A percentile compares a stretch with the other conserved stretches of the same genome.
Conservation (phyloP, 2,329 filamentous ascomycete species). For the Colletotrichum simmondsii region DNA sequence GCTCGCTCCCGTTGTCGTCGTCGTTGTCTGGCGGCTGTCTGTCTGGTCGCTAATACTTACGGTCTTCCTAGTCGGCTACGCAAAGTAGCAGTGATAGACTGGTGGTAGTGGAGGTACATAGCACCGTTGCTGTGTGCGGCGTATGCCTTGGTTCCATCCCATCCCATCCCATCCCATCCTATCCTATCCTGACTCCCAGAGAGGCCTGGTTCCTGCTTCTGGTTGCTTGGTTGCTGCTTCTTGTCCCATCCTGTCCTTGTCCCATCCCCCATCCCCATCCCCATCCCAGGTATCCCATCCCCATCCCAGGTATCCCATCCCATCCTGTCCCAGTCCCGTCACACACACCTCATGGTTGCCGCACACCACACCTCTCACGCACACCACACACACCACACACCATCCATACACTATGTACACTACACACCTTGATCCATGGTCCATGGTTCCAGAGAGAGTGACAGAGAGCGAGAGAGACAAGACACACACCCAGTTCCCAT, state of each 20-base stretch:
- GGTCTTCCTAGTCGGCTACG: not conserved
- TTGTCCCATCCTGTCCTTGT: not conserved
- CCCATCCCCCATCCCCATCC: not conserved
- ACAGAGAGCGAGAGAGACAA: too few species aligned
- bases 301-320: slow-evolving; percentile 1
- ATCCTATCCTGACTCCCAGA: not conserved
- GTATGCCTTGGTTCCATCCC: not conserved
- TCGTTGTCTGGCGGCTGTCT: not conserved
- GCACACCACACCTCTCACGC: not conserved
- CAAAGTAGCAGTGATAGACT: not conserved
- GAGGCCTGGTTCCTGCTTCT: not conserved
- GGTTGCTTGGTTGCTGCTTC: slow-evolving; percentile 17
- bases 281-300: not conserved
- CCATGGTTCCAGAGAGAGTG: too few species aligned
- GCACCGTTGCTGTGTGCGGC: not conserved
- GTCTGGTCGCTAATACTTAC: not conserved
- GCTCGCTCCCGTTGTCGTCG: not conserved
- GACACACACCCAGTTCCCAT: not conserved
- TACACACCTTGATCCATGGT: not conserved
- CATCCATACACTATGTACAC: not conserved
- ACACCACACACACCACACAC: not conserved
- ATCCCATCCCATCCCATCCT: not conserved
- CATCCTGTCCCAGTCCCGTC: not conserved
- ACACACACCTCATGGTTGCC: not conserved
- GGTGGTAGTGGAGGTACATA: not conserved